Conservation (phyloP, 345 rosid genomes). For the Hibiscus syriacus region DNA sequence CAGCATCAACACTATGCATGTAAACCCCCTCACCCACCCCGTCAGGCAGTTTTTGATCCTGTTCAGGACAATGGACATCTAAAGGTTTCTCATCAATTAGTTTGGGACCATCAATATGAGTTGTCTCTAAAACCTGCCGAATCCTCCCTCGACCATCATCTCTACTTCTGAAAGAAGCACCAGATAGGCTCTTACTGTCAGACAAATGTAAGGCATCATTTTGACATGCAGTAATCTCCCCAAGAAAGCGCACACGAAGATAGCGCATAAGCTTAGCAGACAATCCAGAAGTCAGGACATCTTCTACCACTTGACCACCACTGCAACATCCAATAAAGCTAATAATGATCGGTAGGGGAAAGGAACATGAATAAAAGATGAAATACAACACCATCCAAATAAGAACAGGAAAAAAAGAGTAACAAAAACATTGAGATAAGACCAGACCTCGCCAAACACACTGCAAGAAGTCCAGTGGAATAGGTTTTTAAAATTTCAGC, state of each 20-base stretch:
- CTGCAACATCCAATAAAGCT: conserved; percentile 28
- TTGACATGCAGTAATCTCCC: conserved; percentile 57
- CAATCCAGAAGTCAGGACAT: conserved; percentile 87
- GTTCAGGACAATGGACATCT: conserved; percentile 35
- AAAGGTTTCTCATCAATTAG: conserved; percentile 26
- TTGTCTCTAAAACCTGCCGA: conserved; percentile 55
- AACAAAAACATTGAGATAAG: background rate
- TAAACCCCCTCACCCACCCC: conserved; percentile 31
- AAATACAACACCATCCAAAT: background rate
- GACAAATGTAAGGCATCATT: conserved; percentile 48
- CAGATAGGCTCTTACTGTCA: conserved; percentile 44
- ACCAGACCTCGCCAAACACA: conserved; percentile 69
- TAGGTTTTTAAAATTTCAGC: conserved; percentile 82
- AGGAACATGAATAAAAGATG: background rate
- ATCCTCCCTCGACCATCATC: conserved; percentile 71
- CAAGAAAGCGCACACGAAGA: conserved; percentile 84
- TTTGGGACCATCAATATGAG: conserved; percentile 36
- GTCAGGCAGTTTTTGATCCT: conserved; percentile 43
- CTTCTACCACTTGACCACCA: conserved; percentile 88
- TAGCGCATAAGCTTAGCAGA: conserved; percentile 88
- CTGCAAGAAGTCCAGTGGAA: conserved; percentile 87
- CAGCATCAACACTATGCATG: conserved; percentile 29
- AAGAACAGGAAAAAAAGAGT: conserved; percentile 10
- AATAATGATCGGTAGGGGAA: background rate
- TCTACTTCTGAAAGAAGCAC: conserved; percentile 42